A percentile compares a stretch with the other conserved stretches of the same genome.
These are phyloP conservation scores for Trametes polyzona DNA, from an alignment of 1,284 basidiomycete genomes.

Conservation along the genomic window DNA sequence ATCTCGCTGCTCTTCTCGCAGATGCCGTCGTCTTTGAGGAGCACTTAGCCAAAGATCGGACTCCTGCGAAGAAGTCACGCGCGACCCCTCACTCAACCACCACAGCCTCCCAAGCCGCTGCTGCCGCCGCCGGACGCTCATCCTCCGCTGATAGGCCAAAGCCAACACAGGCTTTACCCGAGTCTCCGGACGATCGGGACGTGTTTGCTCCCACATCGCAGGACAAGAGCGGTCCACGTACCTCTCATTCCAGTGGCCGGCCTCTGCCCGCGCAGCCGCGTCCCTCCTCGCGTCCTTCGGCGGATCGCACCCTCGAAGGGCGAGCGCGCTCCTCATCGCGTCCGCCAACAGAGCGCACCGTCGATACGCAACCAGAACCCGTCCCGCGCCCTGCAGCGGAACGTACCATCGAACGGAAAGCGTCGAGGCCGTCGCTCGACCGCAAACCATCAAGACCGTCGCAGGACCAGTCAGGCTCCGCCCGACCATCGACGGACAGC, in stretches of 20 bases:
- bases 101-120: conserved; percentile 17
- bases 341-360: no score
- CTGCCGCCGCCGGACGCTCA: not conserved
- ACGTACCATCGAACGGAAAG: conserved; percentile 9
- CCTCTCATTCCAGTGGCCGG: conserved; percentile 14
- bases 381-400: no score
- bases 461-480: conserved; percentile 5
- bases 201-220: conserved; percentile 15
- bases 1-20: conserved; percentile 33
- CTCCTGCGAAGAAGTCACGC: conserved; percentile 26
- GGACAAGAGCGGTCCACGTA: conserved; percentile 6
- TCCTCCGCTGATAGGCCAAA: conserved; percentile 14
- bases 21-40: conserved; percentile 36
- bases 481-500: conserved; percentile 18
- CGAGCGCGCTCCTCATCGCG: no score
- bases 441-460: conserved; percentile 19
- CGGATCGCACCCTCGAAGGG: conserved; percentile 4
- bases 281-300: conserved; percentile 9
- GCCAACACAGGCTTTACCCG: conserved; percentile 25
- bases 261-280: conserved; percentile 18
- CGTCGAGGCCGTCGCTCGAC: conserved; percentile 18
- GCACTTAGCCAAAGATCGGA: conserved; percentile 26
- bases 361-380: no score
- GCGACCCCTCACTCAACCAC: conserved; percentile 2
- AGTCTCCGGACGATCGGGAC: conserved; percentile 22